Percentiles rank a stretch among this genome's conserved stretches.
These are phyloP conservation scores for Fraxinus anomala DNA, from an alignment of 257 asterid genomes.

Conservation along the genomic window DNA sequence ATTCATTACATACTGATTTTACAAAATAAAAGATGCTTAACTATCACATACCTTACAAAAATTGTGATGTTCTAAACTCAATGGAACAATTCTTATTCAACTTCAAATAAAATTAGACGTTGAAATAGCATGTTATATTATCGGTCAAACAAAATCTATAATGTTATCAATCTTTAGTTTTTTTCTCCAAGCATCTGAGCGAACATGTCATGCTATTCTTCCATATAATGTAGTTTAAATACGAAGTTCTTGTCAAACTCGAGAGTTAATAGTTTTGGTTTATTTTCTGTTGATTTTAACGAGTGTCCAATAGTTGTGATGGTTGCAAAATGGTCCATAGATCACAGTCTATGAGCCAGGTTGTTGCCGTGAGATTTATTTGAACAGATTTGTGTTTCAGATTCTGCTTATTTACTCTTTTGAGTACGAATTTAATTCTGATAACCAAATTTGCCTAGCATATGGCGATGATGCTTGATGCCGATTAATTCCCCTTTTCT, in stretches of 20 bases:
- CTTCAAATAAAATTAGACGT: neutral
- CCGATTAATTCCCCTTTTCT: neutral
- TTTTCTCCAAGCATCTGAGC: neutral
- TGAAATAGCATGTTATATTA: neutral
- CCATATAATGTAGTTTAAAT: neutral
- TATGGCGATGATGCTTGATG: neutral
- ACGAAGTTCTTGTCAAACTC: too few species aligned
- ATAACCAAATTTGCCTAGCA: neutral
- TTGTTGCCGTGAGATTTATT: neutral
- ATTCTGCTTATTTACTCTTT: neutral
- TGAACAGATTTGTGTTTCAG: neutral
- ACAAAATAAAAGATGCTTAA: neutral
- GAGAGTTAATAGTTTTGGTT: neutral
- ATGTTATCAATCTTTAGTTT: neutral
- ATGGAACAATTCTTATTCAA: neutral
- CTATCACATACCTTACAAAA: neutral
- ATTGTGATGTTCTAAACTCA: neutral
- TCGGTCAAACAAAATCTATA: neutral
- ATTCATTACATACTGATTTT: neutral
- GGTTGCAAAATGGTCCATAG: neutral
- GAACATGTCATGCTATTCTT: neutral
- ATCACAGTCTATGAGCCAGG: neutral
- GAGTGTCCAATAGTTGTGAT: neutral
- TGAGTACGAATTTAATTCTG: neutral
- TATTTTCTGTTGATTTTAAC: neutral